phyloP scores from a whole-genome alignment of 2,329 filamentous ascomycete species.

The Chaetomiaceae sp. region DNA sequence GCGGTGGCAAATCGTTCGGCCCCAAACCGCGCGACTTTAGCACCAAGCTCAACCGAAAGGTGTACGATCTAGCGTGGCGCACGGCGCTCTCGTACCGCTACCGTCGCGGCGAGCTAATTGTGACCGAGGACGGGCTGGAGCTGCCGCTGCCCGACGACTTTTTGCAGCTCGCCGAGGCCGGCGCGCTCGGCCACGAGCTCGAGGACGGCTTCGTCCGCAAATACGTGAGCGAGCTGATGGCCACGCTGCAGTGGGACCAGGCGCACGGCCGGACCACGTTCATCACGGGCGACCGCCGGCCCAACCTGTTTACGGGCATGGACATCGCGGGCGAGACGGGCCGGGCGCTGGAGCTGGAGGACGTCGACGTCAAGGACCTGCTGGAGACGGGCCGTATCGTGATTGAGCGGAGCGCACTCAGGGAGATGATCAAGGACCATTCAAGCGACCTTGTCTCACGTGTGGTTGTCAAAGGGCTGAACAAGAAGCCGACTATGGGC shows the following conservation, averaged over 20 bases:
- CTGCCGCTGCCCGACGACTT: constrained; percentile 52
- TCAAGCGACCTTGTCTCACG: constrained; percentile 56
- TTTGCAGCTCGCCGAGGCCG: constrained; percentile 32
- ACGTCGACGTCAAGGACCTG: constrained; percentile 94
- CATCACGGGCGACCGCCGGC: constrained; percentile 57
- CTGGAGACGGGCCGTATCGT: constrained; percentile 79
- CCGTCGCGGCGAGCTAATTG: constrained; percentile 75
- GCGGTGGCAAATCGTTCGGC: constrained; percentile 86
- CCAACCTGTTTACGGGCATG: constrained; percentile 61
- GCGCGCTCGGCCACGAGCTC: constrained; percentile 33
- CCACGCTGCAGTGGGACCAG: constrained; percentile 62
- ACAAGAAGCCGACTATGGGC: constrained; percentile 31
- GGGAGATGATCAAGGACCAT: constrained; percentile 66
- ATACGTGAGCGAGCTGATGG: constrained; percentile 62
- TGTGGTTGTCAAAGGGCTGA: constrained; percentile 39
- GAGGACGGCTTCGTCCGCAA: constrained; percentile 46
- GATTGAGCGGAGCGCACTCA: constrained; percentile 75
- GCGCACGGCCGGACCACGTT: constrained; percentile 66
- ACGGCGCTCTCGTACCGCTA: constrained; percentile 91
- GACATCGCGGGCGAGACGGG: constrained; percentile 59
- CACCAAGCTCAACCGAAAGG: constrained; percentile 74
- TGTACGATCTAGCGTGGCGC: constrained; percentile 93
- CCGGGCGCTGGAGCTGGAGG: constrained; percentile 60
- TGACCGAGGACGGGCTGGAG: constrained; percentile 73
- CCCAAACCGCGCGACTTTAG: constrained; percentile 88